phyloP scores from a whole-genome alignment of 2,329 filamentous ascomycete species.

The Dactylellina drechsleri region DNA sequence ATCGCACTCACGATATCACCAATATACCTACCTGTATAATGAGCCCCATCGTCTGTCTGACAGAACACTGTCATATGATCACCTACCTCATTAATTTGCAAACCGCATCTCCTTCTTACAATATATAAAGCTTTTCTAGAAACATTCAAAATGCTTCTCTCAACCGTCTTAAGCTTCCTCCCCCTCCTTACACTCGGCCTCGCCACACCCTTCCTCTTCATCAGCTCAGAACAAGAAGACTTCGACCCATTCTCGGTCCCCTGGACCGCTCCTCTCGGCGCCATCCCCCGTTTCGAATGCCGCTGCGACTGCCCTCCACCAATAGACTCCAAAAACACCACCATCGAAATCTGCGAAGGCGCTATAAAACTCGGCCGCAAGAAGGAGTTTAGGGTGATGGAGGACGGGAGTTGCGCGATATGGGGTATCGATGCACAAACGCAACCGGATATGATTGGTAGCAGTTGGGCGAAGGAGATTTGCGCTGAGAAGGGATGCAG shows the following conservation, averaged over 20 bases:
- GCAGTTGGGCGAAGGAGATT: slow-evolving; percentile 28
- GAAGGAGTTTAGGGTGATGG: slow-evolving; percentile 37
- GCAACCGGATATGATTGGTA: slow-evolving; percentile 17
- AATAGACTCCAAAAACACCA: slow-evolving; percentile 20
- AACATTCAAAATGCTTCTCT: slow-evolving; percentile 30
- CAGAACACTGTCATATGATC: too few relatives aligned
- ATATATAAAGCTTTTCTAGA: too few relatives aligned
- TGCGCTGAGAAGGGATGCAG: slow-evolving; percentile 43
- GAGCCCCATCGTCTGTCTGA: too few relatives aligned
- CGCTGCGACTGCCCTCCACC: slow-evolving; percentile 37
- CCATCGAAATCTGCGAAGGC: slow-evolving; percentile 32
- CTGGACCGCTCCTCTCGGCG: slow-evolving; percentile 28
- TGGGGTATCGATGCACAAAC: slow-evolving; percentile 42
- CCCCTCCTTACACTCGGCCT: slow-evolving; percentile 5
- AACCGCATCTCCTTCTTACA: too few relatives aligned
- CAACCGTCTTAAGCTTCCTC: slow-evolving; percentile 5
- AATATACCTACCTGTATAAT: too few relatives aligned
- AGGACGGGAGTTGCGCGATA: slow-evolving; percentile 41
- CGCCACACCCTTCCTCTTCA: slow-evolving; percentile 4
- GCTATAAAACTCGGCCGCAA: slow-evolving; percentile 36
- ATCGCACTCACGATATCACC: too few relatives aligned
- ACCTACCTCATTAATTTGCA: too few relatives aligned
- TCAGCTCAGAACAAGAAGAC: not conserved
- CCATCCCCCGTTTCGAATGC: slow-evolving; percentile 48
- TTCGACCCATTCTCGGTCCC: slow-evolving; percentile 1